Evolutionary conservation across 352 stramenopile species (phyloP).

Genomic region (Pseudoperonospora humuli): DNA sequence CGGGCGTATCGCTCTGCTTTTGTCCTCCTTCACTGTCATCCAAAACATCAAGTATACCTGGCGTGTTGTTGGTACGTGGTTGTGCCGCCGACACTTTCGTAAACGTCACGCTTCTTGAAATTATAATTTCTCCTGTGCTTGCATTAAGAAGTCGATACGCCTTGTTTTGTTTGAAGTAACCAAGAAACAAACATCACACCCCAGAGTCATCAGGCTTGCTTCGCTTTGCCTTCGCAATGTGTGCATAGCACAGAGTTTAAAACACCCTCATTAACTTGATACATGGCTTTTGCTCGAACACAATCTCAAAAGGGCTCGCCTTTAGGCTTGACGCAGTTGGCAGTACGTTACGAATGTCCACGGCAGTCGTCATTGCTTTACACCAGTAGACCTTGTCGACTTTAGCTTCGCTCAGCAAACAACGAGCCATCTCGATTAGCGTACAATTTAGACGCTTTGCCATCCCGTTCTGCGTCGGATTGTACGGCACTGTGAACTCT

Average conservation of each 20-base stretch:
- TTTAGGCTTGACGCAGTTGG: background rate
- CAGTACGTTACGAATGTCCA: background rate
- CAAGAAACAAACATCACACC: background rate
- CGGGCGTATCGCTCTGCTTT: background rate
- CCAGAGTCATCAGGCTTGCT: background rate
- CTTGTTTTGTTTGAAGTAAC: background rate
- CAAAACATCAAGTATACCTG: background rate
- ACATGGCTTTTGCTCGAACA: background rate
- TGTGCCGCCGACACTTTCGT: background rate
- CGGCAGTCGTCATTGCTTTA: background rate
- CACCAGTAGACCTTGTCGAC: background rate
- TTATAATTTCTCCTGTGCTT: background rate
- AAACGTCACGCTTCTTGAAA: background rate
- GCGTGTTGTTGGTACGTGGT: background rate
- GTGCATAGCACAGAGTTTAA: background rate
- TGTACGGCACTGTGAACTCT: background rate
- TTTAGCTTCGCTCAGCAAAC: background rate
- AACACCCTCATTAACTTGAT: background rate
- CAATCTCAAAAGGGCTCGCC: background rate
- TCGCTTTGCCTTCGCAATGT: background rate
- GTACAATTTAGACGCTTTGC: background rate
- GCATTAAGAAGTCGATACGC: background rate
- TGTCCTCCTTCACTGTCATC: background rate
- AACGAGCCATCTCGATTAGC: background rate
- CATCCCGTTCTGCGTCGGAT: background rate